A percentile compares a stretch with the other conserved stretches of the same genome.
These are phyloP conservation scores for Paraphoma sp. DNA, from an alignment of 2,329 filamentous ascomycete species.

Conservation along the genomic window DNA sequence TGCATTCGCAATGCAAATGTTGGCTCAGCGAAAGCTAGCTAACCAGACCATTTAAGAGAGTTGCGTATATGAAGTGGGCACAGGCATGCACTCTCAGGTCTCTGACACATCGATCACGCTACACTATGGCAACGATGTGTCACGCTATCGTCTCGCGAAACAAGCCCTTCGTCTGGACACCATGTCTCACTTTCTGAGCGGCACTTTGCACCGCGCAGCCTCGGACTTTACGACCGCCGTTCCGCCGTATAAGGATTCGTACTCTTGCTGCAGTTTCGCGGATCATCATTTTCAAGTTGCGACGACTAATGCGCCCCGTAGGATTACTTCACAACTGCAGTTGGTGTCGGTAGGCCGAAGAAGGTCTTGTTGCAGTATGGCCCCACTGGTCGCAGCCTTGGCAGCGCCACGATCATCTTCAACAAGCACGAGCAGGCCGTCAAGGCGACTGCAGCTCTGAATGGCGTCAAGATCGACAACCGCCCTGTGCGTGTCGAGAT, in stretches of 20 bases:
- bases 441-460: constrained; percentile 82
- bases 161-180: constrained; percentile 23
- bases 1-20: not conserved
- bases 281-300: constrained; percentile 38
- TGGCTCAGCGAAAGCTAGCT: not conserved
- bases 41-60: constrained; percentile 17
- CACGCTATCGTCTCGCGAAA: constrained; percentile 18
- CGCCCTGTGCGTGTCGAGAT: constrained; percentile 96
- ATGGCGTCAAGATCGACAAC: constrained; percentile 89
- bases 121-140: constrained; percentile 8
- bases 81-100: constrained; percentile 23
- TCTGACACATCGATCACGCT: constrained; percentile 19
- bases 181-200: constrained; percentile 34
- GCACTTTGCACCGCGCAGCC: constrained; percentile 25
- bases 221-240: constrained; percentile 32
- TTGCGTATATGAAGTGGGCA: constrained; percentile 15
- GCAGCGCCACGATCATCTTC: constrained; percentile 91
- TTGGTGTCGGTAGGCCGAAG: constrained; percentile 91
- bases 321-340: constrained; percentile 93
- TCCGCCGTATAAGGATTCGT: constrained; percentile 29
- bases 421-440: constrained; percentile 78
- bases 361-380: constrained; percentile 91
- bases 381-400: constrained; percentile 87
- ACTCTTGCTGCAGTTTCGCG: constrained; percentile 33
- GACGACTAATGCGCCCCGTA: constrained; percentile 75